These are phyloP conservation scores for Podila verticillata DNA, from an alignment of 192 early-diverging fungal genomes.

Conservation along the genomic window DNA sequence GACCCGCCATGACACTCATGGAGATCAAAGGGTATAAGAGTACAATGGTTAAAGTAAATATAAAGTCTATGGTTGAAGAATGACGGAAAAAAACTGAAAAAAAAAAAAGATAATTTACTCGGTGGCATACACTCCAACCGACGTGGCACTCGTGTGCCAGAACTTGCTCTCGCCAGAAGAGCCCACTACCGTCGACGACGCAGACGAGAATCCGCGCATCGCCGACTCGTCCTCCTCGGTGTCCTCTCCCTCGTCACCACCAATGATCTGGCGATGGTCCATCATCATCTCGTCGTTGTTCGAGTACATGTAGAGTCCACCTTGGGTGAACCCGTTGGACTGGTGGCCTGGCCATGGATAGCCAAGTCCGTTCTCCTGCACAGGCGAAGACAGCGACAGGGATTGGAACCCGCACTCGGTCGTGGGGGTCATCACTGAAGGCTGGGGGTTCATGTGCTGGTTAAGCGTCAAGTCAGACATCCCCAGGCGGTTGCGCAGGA, in stretches of 20 bases:
- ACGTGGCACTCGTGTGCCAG: conserved; percentile 17
- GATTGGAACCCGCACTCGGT: conserved; percentile 48
- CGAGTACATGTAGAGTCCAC: conserved; percentile 11
- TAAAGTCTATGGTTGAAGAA: background rate
- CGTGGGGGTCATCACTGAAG: conserved; percentile 36
- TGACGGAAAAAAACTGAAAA: background rate
- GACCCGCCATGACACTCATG: too few relatives aligned
- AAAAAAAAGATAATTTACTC: conserved; percentile 11
- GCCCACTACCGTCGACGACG: conserved; percentile 3
- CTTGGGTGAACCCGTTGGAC: background rate
- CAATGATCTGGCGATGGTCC: background rate
- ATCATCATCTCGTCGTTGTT: conserved; percentile 6
- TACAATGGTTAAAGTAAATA: background rate
- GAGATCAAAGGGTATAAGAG: too few relatives aligned
- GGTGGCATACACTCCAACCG: conserved; percentile 22
- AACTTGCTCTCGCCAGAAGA: conserved; percentile 13
- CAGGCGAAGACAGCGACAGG: conserved; percentile 36
- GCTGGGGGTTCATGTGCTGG: conserved; percentile 29
- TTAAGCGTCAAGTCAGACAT: conserved; percentile 18
- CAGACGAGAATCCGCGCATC: conserved; percentile 4
- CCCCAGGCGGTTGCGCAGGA: conserved; percentile 47
- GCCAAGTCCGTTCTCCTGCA: conserved; percentile 25
- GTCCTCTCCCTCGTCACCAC: conserved; percentile 11
- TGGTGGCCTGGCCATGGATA: conserved; percentile 5
- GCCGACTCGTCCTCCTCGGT: conserved; percentile 10